Conservation (phyloP, 352 stramenopile genomes). For the Globisporangium iwayamae region DNA sequence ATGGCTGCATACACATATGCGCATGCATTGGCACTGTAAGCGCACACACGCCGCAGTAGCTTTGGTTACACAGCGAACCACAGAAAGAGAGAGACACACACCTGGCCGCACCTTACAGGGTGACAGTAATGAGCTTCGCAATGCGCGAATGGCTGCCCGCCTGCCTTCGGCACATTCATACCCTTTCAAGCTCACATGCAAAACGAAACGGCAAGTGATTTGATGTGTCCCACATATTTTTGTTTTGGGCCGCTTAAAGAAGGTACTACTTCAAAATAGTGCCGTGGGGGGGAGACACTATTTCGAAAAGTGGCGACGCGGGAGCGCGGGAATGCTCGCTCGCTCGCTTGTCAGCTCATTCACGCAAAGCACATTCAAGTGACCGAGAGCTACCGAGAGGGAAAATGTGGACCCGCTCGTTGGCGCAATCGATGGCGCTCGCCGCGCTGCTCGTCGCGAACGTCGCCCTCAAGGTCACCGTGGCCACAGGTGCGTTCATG, state of each 20-base stretch:
- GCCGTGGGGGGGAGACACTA: no score
- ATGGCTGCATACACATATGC: neutral
- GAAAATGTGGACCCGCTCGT: constrained; percentile 15
- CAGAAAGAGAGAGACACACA: no score
- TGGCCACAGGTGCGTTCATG: constrained; percentile 6
- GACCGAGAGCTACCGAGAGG: neutral
- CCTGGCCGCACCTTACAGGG: no score
- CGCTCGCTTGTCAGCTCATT: constrained; percentile 1
- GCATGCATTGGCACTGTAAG: neutral
- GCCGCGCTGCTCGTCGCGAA: constrained; percentile 13
- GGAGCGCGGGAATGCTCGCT: neutral
- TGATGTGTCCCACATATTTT: no score
- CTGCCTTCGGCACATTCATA: no score
- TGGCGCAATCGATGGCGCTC: constrained; percentile 17
- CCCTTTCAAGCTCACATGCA: no score
- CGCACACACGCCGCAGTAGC: no score
- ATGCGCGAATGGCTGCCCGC: no score
- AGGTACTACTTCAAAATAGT: neutral
- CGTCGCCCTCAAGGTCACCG: constrained; percentile 7
- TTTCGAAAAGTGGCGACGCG: no score
- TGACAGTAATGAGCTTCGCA: no score
- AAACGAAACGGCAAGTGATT: no score
- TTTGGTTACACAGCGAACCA: no score
- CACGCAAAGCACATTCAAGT: neutral
- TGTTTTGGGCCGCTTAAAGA: neutral